These are phyloP conservation scores for Neopestalotiopsis sp. DNA, from an alignment of 2,329 filamentous ascomycete species.

Conservation along the genomic window DNA sequence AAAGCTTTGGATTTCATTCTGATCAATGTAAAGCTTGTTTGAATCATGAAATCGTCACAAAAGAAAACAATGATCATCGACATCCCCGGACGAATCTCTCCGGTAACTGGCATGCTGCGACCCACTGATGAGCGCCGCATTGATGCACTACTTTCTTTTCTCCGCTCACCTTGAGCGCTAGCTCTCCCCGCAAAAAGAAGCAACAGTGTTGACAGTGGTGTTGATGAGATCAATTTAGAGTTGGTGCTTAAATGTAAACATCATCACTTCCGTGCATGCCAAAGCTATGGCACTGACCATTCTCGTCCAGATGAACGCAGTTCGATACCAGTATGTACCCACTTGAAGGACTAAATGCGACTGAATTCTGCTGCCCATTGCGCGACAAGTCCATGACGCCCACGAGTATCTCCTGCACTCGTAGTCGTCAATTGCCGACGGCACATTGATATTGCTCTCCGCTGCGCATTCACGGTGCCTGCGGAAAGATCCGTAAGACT, in stretches of 20 bases:
- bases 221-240: constrained; percentile 8
- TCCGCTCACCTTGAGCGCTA: neutral
- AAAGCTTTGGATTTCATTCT: no score
- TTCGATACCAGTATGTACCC: no score
- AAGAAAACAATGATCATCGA: constrained; percentile 7
- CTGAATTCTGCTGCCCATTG: neutral
- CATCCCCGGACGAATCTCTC: neutral
- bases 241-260: neutral
- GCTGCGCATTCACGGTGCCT: neutral
- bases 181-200: constrained; percentile 5
- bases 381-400: constrained; percentile 1
- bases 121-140: neutral
- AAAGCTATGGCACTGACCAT: neutral
- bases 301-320: neutral
- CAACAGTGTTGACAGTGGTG: neutral
- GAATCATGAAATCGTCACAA: no score
- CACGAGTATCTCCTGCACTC: neutral
- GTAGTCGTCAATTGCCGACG: neutral
- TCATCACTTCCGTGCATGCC: constrained; percentile 5
- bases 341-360: neutral
- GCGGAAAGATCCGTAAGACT: neutral
- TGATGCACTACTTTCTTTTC: neutral
- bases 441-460: neutral
- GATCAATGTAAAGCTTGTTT: no score
- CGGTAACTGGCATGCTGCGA: neutral